These are phyloP conservation scores for Populus trichocarpa DNA, from an alignment of 441 rosid species.

Conservation along the genomic window DNA sequence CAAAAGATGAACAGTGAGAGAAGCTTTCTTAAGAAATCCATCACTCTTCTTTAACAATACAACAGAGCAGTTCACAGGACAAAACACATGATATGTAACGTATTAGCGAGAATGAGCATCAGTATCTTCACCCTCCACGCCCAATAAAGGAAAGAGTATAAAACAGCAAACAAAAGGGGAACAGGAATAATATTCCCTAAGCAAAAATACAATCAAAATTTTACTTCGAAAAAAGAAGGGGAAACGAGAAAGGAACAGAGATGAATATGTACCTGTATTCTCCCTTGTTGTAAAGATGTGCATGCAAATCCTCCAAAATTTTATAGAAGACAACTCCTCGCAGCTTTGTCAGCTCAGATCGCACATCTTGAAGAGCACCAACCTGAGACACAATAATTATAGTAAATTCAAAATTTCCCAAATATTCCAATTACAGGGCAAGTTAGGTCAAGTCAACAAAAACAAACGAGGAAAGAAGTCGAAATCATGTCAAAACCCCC, in stretches of 20 bases:
- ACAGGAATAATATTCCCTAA: background rate
- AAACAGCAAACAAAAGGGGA: background rate
- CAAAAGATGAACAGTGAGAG: background rate
- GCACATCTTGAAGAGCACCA: conserved; percentile 99
- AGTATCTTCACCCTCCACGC: background rate
- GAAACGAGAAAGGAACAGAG: background rate
- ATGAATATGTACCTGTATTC: conserved; percentile 67
- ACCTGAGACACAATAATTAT: conserved; percentile 48
- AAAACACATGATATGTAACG: background rate
- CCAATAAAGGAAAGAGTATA: background rate
- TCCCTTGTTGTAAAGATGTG: conserved; percentile 95
- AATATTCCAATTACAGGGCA: background rate
- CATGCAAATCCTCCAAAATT: conserved; percentile 94
- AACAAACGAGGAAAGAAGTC: background rate
- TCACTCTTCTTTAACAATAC: background rate
- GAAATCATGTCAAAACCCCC: background rate
- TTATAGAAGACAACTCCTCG: conserved; percentile 80
- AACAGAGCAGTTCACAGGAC: background rate
- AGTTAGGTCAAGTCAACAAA: background rate
- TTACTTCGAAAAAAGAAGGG: background rate
- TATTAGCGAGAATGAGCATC: conserved; percentile 6
- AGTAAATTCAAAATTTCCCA: conserved; percentile 5
- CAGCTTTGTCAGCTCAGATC: conserved; percentile 92
- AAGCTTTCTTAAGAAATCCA: background rate
- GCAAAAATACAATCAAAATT: background rate